These are phyloP conservation scores for Penicillium silybi DNA, from an alignment of 495 filamentous ascomycete genomes.

Conservation along the genomic window DNA sequence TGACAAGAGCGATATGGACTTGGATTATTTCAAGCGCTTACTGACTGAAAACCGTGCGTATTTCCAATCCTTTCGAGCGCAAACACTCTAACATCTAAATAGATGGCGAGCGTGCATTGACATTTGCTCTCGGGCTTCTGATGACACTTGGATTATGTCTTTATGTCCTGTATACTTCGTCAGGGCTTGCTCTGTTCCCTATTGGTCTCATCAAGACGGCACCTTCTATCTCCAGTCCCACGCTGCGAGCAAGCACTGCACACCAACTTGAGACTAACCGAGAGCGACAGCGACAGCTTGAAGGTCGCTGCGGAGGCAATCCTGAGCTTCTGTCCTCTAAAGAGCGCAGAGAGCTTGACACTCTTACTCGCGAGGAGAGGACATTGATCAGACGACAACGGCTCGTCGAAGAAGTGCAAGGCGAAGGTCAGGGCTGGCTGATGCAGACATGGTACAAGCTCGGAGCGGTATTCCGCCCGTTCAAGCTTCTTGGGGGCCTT, in stretches of 20 bases:
- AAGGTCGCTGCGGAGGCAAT: constrained; percentile 77
- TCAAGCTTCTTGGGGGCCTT: constrained; percentile 83
- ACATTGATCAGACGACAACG: constrained; percentile 88
- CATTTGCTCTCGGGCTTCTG: constrained; percentile 80
- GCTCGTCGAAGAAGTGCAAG: constrained; percentile 73
- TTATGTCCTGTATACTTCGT: constrained; percentile 83
- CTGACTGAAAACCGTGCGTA: constrained; percentile 70
- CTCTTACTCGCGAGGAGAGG: constrained; percentile 81
- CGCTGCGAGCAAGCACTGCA: constrained; percentile 67
- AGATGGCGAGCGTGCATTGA: constrained; percentile 88
- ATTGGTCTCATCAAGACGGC: constrained; percentile 87
- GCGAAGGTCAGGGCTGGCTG: constrained; percentile 66
- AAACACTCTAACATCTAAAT: constrained; percentile 2
- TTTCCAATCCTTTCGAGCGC: background rate
- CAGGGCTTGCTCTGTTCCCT: constrained; percentile 84
- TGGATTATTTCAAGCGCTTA: constrained; percentile 88
- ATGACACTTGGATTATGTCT: constrained; percentile 79
- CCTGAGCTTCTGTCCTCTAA: constrained; percentile 71
- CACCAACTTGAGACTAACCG: constrained; percentile 79
- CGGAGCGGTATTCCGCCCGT: constrained; percentile 71
- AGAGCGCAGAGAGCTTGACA: constrained; percentile 83
- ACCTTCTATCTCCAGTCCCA: constrained; percentile 73
- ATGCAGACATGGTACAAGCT: constrained; percentile 71
- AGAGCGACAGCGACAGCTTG: constrained; percentile 86
- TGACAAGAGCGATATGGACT: constrained; percentile 57